Evolutionary conservation across 140 eudicot genomes (phyloP), one percentile per base, ranked within the genome.

Genomic region (Artemisia princeps): DNA sequence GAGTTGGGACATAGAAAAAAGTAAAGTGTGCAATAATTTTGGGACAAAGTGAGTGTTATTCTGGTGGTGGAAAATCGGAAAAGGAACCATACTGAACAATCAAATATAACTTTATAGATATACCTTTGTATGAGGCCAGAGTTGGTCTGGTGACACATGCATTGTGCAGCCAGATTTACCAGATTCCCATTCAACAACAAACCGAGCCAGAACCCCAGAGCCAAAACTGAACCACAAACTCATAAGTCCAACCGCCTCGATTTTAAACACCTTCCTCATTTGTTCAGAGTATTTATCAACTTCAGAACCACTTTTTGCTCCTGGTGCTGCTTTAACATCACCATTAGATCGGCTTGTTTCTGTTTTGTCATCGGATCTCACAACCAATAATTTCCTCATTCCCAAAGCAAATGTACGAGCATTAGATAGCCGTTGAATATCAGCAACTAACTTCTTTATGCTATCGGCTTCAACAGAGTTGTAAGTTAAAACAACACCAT

Each of bases 111-210:
- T 3, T 26, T 26, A 26, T 26, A 37, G 9, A 69, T 70, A 28
- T 55, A 94, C 99, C 99, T 94, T 94, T 6, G 97, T 88, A 74
- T 94, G 99, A 30, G 99, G 97, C 99, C 97, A 94, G 63, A 94
- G 96, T 76, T 87, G 95, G 78, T 94, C 96, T 23, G 99, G 99
- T 20, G 99, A 86, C 57, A 94, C 97, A 75, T 94, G 99, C 99
- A 94, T 94, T 2, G 94, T 88, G 74, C 99, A 94, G 28, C 96
- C 99, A 69, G 80, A 88, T 84, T 81, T 88, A 71, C 94, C 90
- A n/a, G 95, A 82, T 74, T 94, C 99, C 97, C 99, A 94, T 71
- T 94, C 96, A 58, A 94, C 96, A 67, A 94, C 96, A 86, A 94
- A 94, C 55, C 99, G 90, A 28, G 95, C 88, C 63, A 94, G 85